A percentile compares a stretch with the other conserved stretches of the same genome.
phyloP scores from a whole-genome alignment of 495 filamentous ascomycete species.

The Trypethelium eluteriae region DNA sequence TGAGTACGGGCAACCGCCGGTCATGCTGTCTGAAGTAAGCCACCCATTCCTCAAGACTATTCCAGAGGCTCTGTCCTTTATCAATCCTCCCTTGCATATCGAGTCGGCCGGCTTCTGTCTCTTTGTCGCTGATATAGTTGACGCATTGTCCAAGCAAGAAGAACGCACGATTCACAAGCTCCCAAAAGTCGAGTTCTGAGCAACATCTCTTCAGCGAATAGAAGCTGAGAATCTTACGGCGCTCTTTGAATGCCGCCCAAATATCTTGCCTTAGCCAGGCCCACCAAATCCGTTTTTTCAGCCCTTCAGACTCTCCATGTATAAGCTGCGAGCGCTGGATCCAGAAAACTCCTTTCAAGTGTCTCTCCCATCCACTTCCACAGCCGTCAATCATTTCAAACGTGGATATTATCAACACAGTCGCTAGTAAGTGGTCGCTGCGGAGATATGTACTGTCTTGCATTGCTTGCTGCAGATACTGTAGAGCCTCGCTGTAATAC shows the following conservation, averaged over 20 bases:
- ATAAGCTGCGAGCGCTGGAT: conserved; percentile 32
- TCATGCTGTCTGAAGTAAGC: conserved; percentile 8
- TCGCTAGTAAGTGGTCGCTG: conserved; percentile 10
- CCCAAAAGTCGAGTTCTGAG: conserved; percentile 18
- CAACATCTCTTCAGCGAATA: conserved; percentile 25
- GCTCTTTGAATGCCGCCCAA: conserved; percentile 31
- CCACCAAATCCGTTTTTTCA: conserved; percentile 32
- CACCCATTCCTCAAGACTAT: conserved; percentile 8
- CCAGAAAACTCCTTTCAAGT: conserved; percentile 30
- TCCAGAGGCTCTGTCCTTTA: conserved; percentile 4
- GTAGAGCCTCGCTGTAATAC: conserved; percentile 16
- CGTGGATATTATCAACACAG: conserved; percentile 13
- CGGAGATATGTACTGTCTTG: conserved; percentile 11
- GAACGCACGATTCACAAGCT: conserved; percentile 21
- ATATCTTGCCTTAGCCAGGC: conserved; percentile 34
- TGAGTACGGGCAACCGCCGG: neutral
- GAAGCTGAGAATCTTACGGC: conserved; percentile 25
- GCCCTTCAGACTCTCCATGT: conserved; percentile 28
- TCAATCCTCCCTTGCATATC: conserved; percentile 3
- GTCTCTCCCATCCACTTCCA: conserved; percentile 28
- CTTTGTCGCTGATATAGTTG: conserved; percentile 20
- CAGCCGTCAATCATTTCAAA: conserved; percentile 16
- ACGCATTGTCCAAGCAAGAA: conserved; percentile 22
- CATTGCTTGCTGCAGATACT: conserved; percentile 14
- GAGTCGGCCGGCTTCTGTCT: conserved; percentile 12